Evolutionary conservation across 768 basidiomycete genomes (phyloP).

Genomic region (Auricularia sp.): DNA sequence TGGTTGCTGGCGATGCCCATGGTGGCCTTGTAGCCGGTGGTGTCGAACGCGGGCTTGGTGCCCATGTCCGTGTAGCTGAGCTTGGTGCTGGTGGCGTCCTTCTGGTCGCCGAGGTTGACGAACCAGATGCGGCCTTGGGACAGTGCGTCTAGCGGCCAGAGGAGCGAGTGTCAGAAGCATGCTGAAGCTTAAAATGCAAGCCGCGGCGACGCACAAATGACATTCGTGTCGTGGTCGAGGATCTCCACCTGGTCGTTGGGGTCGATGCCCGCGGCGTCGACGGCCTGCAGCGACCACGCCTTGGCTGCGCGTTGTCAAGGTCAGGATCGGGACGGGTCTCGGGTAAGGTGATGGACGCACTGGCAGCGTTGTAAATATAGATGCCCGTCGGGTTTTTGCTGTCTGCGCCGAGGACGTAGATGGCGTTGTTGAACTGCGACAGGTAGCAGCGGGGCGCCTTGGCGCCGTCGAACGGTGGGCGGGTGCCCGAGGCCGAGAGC

Average conservation of each 20-base stretch:
- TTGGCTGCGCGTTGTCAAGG: slow-evolving; percentile 23
- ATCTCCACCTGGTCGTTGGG: slow-evolving; percentile 56
- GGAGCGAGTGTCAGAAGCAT: not conserved
- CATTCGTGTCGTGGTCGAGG: slow-evolving; percentile 91
- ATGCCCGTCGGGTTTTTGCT: slow-evolving; percentile 53
- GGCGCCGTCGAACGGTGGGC: slow-evolving; percentile 44
- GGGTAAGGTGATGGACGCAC: not conserved
- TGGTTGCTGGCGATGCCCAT: slow-evolving; percentile 84
- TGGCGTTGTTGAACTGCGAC: slow-evolving; percentile 65
- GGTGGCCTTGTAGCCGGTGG: slow-evolving; percentile 50
- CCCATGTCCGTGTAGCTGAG: slow-evolving; percentile 57
- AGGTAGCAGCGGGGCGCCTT: slow-evolving; percentile 53
- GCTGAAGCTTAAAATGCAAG: not conserved
- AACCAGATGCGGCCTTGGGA: slow-evolving; percentile 54
- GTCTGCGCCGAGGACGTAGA: slow-evolving; percentile 79
- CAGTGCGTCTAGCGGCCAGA: slow-evolving; percentile 43
- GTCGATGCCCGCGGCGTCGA: slow-evolving; percentile 33
- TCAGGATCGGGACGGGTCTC: too few relatives aligned
- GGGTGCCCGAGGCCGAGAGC: not conserved
- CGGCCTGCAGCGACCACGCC: slow-evolving; percentile 70
- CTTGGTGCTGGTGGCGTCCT: slow-evolving; percentile 42
- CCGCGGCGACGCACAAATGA: slow-evolving; percentile 51
- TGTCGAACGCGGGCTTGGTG: slow-evolving; percentile 39
- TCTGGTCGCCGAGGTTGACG: slow-evolving; percentile 60
- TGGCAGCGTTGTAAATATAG: slow-evolving; percentile 68